Conservation (phyloP, 148 eudicot species). For the Camellia japonica region DNA sequence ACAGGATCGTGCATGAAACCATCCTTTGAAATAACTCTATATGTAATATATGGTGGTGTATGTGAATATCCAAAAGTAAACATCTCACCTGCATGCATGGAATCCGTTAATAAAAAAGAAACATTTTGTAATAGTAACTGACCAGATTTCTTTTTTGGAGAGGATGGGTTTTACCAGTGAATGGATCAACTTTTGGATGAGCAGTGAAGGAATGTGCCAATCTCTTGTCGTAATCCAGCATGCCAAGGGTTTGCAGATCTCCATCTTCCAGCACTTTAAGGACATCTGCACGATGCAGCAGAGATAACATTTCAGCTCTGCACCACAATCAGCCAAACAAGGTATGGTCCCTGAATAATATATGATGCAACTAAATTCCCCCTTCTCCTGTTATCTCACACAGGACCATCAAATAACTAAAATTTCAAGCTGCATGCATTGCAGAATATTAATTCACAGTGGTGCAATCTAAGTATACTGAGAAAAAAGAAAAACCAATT, state of each 20-base stretch:
- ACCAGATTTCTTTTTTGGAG: neutral
- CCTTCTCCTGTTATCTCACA: neutral
- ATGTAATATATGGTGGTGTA: constrained; percentile 72
- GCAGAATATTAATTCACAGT: neutral
- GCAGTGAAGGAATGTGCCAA: constrained; percentile 88
- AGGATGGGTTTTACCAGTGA: constrained; percentile 55
- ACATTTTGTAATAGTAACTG: neutral
- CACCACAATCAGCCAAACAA: neutral
- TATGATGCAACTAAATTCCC: neutral
- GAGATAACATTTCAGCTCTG: neutral
- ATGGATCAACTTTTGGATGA: constrained; percentile 95
- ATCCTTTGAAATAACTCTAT: constrained; percentile 88
- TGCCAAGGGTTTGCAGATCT: constrained; percentile 89
- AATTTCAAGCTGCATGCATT: neutral
- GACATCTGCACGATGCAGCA: constrained; percentile 48
- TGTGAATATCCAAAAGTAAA: constrained; percentile 92
- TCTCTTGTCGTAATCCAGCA: constrained; percentile 95
- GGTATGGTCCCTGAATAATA: neutral
- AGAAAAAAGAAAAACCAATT: neutral
- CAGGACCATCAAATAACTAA: neutral
- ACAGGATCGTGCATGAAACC: constrained; percentile 95
- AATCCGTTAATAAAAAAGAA: neutral
- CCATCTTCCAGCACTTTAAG: constrained; percentile 95
- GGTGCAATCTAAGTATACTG: neutral
- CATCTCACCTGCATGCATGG: constrained; percentile 76